Percentiles rank a stretch among this genome's conserved stretches.
phyloP scores from a whole-genome alignment of 768 basidiomycete genomes.

The Rhizopogon vesiculosus region DNA sequence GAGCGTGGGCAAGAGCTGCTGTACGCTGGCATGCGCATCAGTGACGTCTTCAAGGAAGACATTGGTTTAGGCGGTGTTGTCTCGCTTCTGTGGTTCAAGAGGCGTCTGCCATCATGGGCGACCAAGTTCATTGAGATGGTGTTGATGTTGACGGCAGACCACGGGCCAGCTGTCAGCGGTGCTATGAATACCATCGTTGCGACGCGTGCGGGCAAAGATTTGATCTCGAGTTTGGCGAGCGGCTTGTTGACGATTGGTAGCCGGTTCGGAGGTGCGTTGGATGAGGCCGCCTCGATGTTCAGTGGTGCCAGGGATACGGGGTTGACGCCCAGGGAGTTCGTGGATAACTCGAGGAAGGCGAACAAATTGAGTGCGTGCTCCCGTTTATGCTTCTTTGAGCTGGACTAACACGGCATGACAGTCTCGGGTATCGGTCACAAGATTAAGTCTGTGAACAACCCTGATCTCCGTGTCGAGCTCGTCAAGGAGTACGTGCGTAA shows the following conservation, averaged over 20 bases:
- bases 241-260: constrained; percentile 97
- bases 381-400: neutral
- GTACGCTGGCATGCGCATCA: constrained; percentile 98
- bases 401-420: constrained; percentile 19
- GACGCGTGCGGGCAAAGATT: constrained; percentile 97
- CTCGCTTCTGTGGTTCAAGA: constrained; percentile 96
- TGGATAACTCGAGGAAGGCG: constrained; percentile 86
- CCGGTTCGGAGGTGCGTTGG: constrained; percentile 97
- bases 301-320: constrained; percentile 87
- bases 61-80: constrained; percentile 97
- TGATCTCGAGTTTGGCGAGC: constrained; percentile 93
- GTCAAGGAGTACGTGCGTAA: constrained; percentile 95
- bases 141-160: constrained; percentile 97
- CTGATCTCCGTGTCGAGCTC: constrained; percentile 87
- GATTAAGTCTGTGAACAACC: constrained; percentile 98
- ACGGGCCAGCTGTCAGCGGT: constrained; percentile 95
- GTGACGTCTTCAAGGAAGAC: constrained; percentile 97
- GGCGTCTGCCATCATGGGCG: constrained; percentile 85
- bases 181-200: constrained; percentile 99
- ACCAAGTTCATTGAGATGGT: constrained; percentile 99
- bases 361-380: constrained; percentile 84
- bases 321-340: constrained; percentile 96
- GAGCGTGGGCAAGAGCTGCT: constrained; percentile 98
- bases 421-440: constrained; percentile 99
- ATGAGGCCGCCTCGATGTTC: constrained; percentile 97